Base-by-base conservation (phyloP, 1,284 basidiomycete species). In the Tetrapyrgos nigripes region DNA sequence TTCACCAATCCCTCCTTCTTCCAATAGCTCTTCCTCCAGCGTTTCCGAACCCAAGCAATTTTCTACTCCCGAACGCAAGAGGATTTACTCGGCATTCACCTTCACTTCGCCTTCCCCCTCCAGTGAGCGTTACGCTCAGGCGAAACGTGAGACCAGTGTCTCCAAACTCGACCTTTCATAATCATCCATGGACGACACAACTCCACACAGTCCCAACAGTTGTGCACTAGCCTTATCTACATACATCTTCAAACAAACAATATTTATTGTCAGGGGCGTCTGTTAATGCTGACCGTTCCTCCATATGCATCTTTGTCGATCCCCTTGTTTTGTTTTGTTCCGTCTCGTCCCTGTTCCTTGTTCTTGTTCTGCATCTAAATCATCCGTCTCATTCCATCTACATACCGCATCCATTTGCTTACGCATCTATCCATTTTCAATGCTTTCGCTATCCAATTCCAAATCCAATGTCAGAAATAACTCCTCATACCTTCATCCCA, bases 61-160 rank as follows among this genome's bases (percentile, higher is more conserved):
- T 62, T 84, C 86, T 13, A 91, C 90, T 1, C 89, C 89, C 1
- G 86, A 92, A 67, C 84, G 88, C 64, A 85, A 86, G 66, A 79
- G 79, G 58, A 85, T 87, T 58, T 89, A 88, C 68, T 80, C 87
- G n/a, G 78, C 86, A 1, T 92, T 92, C 69, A 92, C 89, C 4
- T 92, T 92, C 76, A 82, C 83, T 5, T 86, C 88, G 0, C 89
- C 89, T 2, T 87, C 87, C 1, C 83, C 84, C 11, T 77, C 83
- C 0, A 80, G 81, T 54, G 73, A 82, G 57, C 84, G 85, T 48
- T 81, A 79, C 70, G 78, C 70, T 64, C 75, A 78, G 61, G n/a
- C 17, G 21, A 31, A 28, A 33, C 56, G 56, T 68, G 73, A 53
- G 62, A 72, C 55, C 56, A 72, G 67, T 59, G 59, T 73, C 51